Conservation (phyloP, 164 flowering plant species). For the Litsea cubeba region DNA sequence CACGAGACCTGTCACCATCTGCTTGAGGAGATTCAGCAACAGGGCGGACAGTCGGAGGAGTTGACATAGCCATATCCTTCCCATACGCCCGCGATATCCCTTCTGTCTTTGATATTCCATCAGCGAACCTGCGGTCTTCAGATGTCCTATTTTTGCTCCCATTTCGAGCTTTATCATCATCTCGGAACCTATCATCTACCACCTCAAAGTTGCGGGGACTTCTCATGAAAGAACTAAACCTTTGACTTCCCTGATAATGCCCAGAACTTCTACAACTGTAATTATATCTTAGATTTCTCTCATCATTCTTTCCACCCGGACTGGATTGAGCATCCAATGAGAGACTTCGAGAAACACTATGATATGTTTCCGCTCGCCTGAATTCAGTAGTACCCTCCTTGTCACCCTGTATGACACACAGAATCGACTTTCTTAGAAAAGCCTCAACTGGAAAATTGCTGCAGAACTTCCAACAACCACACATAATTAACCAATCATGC, state of each 20-base stretch:
- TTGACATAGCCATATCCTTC: conserved; percentile 45
- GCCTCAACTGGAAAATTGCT: background rate
- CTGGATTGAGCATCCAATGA: conserved; percentile 60
- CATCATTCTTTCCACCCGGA: conserved; percentile 65
- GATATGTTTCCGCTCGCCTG: conserved; percentile 44
- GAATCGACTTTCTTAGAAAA: no score
- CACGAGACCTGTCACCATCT: conserved; percentile 44
- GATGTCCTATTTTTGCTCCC: conserved; percentile 37
- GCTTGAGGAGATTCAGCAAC: conserved; percentile 85
- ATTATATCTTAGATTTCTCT: conserved; percentile 32
- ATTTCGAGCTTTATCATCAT: conserved; percentile 90
- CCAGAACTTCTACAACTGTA: conserved; percentile 65
- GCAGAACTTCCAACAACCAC: background rate
- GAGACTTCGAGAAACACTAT: conserved; percentile 77
- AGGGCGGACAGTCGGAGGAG: conserved; percentile 81
- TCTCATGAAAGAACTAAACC: conserved; percentile 46
- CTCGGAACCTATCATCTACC: conserved; percentile 85
- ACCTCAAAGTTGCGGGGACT: conserved; percentile 72
- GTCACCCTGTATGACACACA: conserved; percentile 44
- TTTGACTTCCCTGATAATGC: conserved; percentile 51
- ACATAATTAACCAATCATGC: background rate
- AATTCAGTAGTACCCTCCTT: conserved; percentile 55
- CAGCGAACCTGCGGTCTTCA: conserved; percentile 54
- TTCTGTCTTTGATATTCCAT: conserved; percentile 55
- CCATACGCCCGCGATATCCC: conserved; percentile 65